These are phyloP conservation scores for Graphilbum sp. DNA, from an alignment of 2,329 filamentous ascomycete species.

Conservation along the genomic window DNA sequence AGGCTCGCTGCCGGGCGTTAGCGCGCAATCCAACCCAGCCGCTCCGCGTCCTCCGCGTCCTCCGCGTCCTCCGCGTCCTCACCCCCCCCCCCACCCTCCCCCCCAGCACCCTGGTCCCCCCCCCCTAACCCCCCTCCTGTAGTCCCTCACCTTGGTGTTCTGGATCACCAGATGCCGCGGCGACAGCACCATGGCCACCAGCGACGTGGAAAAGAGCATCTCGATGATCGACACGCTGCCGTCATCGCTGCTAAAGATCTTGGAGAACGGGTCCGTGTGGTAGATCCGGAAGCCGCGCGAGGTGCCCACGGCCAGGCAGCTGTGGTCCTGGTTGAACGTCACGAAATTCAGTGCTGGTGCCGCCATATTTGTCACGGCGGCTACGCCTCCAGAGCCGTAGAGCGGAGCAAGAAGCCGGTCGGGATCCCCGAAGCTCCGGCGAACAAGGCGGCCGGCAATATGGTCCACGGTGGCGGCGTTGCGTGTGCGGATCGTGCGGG, in stretches of 20 bases:
- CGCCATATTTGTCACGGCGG: conserved; percentile 32
- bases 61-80: too few species aligned
- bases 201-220: conserved; percentile 96
- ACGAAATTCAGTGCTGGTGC: conserved; percentile 82
- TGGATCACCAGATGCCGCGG: conserved; percentile 87
- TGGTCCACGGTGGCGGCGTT: background rate
- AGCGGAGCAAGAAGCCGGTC: background rate
- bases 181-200: conserved; percentile 85
- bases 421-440: conserved; percentile 1
- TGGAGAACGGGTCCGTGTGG: conserved; percentile 88
- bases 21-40: background rate
- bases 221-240: conserved; percentile 92
- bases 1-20: conserved; percentile 31
- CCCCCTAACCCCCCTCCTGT: too few species aligned
- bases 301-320: conserved; percentile 87
- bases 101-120: too few species aligned
- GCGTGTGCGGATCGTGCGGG: background rate
- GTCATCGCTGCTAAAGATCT: conserved; percentile 87
- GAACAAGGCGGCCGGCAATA: background rate
- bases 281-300: conserved; percentile 92
- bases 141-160: conserved; percentile 67
- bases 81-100: too few species aligned
- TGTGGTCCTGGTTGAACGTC: conserved; percentile 98
- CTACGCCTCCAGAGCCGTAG: conserved; percentile 1
- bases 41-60: too few species aligned